Evolutionary conservation across 23 red algal genomes (phyloP), one percentile per base, ranked within the genome.

Genomic region (Gracilaria vermiculophylla): DNA sequence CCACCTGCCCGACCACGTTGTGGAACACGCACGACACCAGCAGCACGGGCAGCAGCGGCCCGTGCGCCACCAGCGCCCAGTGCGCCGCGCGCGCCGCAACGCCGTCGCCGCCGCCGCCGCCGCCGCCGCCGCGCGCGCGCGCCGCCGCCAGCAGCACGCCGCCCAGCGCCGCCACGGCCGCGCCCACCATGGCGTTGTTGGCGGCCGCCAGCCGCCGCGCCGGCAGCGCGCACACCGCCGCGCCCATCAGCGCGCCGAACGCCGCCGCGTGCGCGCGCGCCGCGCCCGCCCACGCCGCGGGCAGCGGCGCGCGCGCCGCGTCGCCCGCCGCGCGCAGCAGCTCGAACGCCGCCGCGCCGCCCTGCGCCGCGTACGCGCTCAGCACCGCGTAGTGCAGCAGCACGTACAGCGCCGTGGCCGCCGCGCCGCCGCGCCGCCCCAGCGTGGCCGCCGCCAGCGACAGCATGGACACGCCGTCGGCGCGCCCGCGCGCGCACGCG

Each of bases 11-110:
- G 10, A 97, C 90, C 19, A 94, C 76, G 56, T 97, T 93, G 74
- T 97, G 95, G 39, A 80, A 93, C 51, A 94, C 87, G 33, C 87
- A 89, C 0, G 95, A 89, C n/a, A 97, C 81, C 24, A 97, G 69
- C 37, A 91, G 20, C 25, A 90, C 83, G 29, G 89, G 78, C 0
- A 97, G 49, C 36, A 88, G 55, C 5, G 45, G 15, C 12, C 89
- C 95, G 71, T 54, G 62, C 19, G 83, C 66, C 62, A 93, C 29
- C 53, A 44, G 29, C 3, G 1, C 74, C 89, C 89, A 94, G 60
- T 97, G 29, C 9, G n/a, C n/a, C n/a, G n/a, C n/a, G n/a, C n/a
- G n/a, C n/a, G n/a, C n/a, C n/a, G n/a, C n/a, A n/a, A n/a, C n/a
- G n/a, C n/a, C n/a, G n/a, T 6, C 55, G 55, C 55, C 27, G 16